Percentiles rank a stretch among this genome's conserved stretches.
Evolutionary conservation across 768 basidiomycete species (phyloP).

Genomic region (Mycena epipterygia): DNA sequence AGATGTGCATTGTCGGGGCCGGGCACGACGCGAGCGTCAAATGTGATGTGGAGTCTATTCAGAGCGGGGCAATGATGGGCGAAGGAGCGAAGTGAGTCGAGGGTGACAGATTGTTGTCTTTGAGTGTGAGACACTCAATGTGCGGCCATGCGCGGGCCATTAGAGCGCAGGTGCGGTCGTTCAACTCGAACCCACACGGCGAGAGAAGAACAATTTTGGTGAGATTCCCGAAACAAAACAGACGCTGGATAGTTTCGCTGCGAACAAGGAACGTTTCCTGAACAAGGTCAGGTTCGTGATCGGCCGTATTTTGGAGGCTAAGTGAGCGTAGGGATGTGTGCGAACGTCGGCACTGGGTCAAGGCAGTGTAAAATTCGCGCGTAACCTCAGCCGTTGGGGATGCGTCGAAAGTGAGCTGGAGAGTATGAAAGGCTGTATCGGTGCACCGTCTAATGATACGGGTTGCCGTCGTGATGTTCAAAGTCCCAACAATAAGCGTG

Average conservation of each 20-base stretch:
- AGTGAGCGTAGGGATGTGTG: background rate
- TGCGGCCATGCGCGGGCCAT: slow-evolving; percentile 12
- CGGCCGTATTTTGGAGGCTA: background rate
- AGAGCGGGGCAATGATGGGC: background rate
- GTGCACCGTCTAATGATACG: background rate
- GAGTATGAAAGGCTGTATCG: background rate
- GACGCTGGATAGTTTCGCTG: background rate
- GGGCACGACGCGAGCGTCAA: background rate
- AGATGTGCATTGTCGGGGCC: background rate
- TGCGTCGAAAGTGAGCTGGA: background rate
- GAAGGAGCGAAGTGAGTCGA: background rate
- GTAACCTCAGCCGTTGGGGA: background rate
- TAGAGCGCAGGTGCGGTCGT: background rate
- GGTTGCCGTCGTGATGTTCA: background rate
- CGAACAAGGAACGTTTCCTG: background rate
- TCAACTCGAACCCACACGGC: background rate
- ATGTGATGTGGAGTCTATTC: background rate
- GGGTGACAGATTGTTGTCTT: background rate
- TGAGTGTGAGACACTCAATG: background rate
- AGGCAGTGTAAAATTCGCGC: background rate
- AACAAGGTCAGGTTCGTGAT: background rate
- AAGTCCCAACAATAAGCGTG: background rate
- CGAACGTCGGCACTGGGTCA: background rate
- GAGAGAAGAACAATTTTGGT: background rate
- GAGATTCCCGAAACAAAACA: background rate